These are phyloP conservation scores for Eimeria zaria DNA, from an alignment of 169 alveolate species.

Conservation along the genomic window DNA sequence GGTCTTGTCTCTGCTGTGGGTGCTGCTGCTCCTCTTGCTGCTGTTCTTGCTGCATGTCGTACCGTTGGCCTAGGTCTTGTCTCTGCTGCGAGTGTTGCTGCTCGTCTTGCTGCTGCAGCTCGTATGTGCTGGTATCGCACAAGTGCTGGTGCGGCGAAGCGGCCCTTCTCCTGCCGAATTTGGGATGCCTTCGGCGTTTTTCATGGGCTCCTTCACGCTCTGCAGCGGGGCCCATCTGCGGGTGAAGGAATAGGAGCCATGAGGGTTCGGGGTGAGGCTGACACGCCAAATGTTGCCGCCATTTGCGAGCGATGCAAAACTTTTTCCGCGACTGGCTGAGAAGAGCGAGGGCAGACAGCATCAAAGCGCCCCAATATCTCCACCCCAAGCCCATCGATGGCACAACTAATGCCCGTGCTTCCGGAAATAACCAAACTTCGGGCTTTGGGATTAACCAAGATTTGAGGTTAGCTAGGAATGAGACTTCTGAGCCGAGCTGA, in stretches of 20 bases:
- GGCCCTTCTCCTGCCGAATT: conserved; percentile 25
- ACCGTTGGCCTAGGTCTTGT: neutral
- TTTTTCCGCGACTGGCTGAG: conserved; percentile 71
- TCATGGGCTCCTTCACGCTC: neutral
- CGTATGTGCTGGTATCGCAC: neutral
- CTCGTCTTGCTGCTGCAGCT: neutral
- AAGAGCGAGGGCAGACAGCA: neutral
- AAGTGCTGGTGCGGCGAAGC: neutral
- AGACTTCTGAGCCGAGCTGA: neutral
- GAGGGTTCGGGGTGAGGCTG: conserved; percentile 72
- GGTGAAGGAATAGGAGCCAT: conserved; percentile 78
- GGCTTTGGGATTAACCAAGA: neutral
- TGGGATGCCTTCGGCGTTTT: neutral
- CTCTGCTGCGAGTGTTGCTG: neutral
- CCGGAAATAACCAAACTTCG: neutral
- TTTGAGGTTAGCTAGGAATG: neutral
- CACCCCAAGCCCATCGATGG: neutral
- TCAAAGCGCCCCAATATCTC: neutral
- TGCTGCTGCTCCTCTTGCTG: conserved; percentile 10
- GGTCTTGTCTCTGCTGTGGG: neutral
- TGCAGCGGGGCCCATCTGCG: conserved; percentile 30
- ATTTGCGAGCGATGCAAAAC: conserved; percentile 76
- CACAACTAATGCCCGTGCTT: neutral
- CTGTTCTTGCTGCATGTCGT: no score
- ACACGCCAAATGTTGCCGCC: conserved; percentile 62